Base-by-base conservation (phyloP, 2,329 filamentous ascomycete species). In the Fusarium caatingaense region DNA sequence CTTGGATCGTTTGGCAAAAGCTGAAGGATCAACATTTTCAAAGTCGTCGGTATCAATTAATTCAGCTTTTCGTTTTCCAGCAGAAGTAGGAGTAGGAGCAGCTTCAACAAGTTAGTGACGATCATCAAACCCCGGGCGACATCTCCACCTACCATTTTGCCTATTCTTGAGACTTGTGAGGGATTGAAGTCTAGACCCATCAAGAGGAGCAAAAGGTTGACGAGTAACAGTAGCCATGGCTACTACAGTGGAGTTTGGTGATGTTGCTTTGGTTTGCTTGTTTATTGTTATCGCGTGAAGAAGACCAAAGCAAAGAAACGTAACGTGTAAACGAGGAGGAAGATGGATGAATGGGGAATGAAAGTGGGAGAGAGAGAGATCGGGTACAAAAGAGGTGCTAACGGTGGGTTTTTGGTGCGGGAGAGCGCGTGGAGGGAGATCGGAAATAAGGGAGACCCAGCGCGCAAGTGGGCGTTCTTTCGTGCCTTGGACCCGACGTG, bases 141-240 rank as follows among this genome's bases (percentile, higher is more conserved):
- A 53, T 64, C 64, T 56, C 58, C 53, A 83, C 86, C 73, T 86
- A 91, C 89, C 86, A 84, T 91, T 91, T 77, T 94, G 92, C 79
- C 90, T 86, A 80, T 94, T 94, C 84, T 94, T 95, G 53, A 91
- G 81, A 80, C 89, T 93, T 27, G 89, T 90, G 74, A 95, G 83
- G 69, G 84, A 88, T 79, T 93, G 91, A 27, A 94, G 84, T 72
- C 92, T 88, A 60, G 89, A 83, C 73, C 85, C 86, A 77, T 92
- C 88, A 57, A 94, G 84, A 50, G 90, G 90, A 77, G 89, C 92
- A 79, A 94, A 94, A 8, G 92, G 92, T 81, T 93, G 91, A 76
- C 92, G 88, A 67, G 84, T 82, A 66, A 86, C 73, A 72, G 86
- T 79, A 77, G 87, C 85, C 87, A 89, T 89, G 75, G 76, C 76